Base-by-base conservation (phyloP, 2,329 filamentous ascomycete genomes). In the Zopfia rhizophila region DNA sequence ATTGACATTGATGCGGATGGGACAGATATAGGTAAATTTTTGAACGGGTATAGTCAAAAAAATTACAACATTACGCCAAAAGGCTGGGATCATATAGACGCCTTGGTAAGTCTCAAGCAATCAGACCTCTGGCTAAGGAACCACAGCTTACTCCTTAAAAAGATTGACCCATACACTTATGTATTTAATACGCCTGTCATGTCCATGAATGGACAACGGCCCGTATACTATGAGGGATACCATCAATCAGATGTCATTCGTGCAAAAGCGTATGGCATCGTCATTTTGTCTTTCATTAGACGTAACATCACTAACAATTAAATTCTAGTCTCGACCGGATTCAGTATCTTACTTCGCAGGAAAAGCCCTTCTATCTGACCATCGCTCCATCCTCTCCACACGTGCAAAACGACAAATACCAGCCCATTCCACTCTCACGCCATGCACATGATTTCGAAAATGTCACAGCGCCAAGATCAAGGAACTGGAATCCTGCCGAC, bases 401-500 rank as follows among this genome's bases (percentile, higher is more conserved):
- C 37, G 47, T 54, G 27, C 32, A 56, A 23, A 37, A 38, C 13
- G 6, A 38, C 18, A 30, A 47, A 13, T 31, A 21, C 3, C 35
- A 33, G 3, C 47, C 53, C 0, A 52, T 56, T 2, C 58, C 57
- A 2, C 41, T 38, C 18, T 16, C 40, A 23, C 48, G 59, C 2
- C 51, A 61, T n/a, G 45, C 44, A 17, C 32, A 52, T 7, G 22
- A 39, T 18, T 65, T 61, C 14, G 31, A 53, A 5, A 32, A 39
- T 19, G 17, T 6, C 4, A 38, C 31, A 6, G 25, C 27, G 7
- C 41, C 33, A 2, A 44, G 50, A 5, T 44, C 35, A 4, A 48
- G 53, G 4, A 62, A 65, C 49, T 64, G 51, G 27, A 66, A 64
- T 30, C 60, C 63, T n/a, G n/a, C n/a, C n/a, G n/a, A n/a, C n/a